Evolutionary conservation across 257 asterid species (phyloP).

Genomic region (Dorcoceras hygrometricum): DNA sequence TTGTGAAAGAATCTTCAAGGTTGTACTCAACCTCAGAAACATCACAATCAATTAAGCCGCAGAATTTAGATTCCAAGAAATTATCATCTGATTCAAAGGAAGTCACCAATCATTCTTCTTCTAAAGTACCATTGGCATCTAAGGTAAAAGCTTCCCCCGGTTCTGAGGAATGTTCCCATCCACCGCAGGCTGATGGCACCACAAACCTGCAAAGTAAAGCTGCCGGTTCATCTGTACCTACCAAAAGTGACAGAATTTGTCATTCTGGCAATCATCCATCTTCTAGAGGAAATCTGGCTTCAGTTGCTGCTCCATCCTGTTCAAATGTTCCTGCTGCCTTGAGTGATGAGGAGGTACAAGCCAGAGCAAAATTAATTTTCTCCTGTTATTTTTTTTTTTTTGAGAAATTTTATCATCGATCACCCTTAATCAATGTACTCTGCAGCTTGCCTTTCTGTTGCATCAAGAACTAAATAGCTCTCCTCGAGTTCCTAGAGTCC

Average conservation of each 20-base stretch:
- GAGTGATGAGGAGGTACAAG: slow-evolving; percentile 92
- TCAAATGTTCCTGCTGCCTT: slow-evolving; percentile 63
- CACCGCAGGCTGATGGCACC: slow-evolving; percentile 41
- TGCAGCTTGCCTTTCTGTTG: slow-evolving; percentile 87
- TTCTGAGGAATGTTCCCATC: slow-evolving; percentile 49
- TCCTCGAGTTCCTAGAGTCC: slow-evolving; percentile 93
- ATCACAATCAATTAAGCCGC: slow-evolving; percentile 49
- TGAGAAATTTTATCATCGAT: not conserved
- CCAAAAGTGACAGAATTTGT: slow-evolving; percentile 59
- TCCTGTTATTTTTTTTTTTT: slow-evolving; percentile 11
- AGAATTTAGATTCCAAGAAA: slow-evolving; percentile 52
- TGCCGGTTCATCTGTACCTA: slow-evolving; percentile 40
- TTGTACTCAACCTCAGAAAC: slow-evolving; percentile 40
- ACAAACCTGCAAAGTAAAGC: slow-evolving; percentile 48
- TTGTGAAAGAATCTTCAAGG: slow-evolving; percentile 58
- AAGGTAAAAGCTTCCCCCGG: slow-evolving; percentile 33
- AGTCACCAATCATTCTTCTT: slow-evolving; percentile 37
- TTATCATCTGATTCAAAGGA: slow-evolving; percentile 54
- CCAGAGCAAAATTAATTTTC: slow-evolving; percentile 9
- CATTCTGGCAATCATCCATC: slow-evolving; percentile 49
- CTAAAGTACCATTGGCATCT: slow-evolving; percentile 38
- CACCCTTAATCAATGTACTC: slow-evolving; percentile 21
- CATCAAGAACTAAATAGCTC: slow-evolving; percentile 99
- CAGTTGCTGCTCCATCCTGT: slow-evolving; percentile 47
- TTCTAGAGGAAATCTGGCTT: slow-evolving; percentile 55